Conservation (phyloP, 139 green algal genomes). For the Closterium sp. region DNA sequence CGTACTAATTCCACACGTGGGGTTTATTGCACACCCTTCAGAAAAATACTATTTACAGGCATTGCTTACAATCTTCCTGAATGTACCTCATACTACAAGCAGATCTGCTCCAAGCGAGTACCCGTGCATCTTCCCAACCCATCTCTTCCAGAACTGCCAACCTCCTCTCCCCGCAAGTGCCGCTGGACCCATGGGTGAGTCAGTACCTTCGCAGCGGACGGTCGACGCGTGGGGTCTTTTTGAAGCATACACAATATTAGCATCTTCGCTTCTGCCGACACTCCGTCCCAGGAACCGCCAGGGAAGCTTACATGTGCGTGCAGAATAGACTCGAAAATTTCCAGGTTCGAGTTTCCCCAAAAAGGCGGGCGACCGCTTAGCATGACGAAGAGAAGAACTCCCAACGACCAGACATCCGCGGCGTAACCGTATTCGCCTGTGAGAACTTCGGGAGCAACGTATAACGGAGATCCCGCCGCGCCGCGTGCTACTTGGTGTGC, state of each 20-base stretch:
- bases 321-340: slow-evolving; percentile 38
- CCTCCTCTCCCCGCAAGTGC: neutral
- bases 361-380: slow-evolving; percentile 25
- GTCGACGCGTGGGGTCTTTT: slow-evolving; percentile 36
- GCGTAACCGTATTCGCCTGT: slow-evolving; percentile 66
- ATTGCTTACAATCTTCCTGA: neutral
- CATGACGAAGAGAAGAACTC: slow-evolving; percentile 74
- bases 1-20: too few species aligned
- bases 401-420: slow-evolving; percentile 78
- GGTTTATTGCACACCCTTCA: too few species aligned
- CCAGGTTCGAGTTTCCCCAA: neutral
- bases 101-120: neutral
- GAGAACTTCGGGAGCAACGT: slow-evolving; percentile 83
- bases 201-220: slow-evolving; percentile 53
- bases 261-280: slow-evolving; percentile 45
- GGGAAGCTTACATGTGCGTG: slow-evolving; percentile 32
- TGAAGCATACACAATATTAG: slow-evolving; percentile 47
- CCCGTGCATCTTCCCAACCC: neutral
- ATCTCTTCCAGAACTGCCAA: neutral
- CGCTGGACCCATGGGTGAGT: slow-evolving; percentile 67
- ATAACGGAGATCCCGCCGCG: slow-evolving; percentile 67
- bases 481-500: slow-evolving; percentile 60
- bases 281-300: slow-evolving; percentile 24
- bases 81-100: neutral
- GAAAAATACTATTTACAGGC: too few species aligned